These are phyloP conservation scores for Phytophthora sansomeana DNA, from an alignment of 352 stramenopile genomes.

Conservation along the genomic window DNA sequence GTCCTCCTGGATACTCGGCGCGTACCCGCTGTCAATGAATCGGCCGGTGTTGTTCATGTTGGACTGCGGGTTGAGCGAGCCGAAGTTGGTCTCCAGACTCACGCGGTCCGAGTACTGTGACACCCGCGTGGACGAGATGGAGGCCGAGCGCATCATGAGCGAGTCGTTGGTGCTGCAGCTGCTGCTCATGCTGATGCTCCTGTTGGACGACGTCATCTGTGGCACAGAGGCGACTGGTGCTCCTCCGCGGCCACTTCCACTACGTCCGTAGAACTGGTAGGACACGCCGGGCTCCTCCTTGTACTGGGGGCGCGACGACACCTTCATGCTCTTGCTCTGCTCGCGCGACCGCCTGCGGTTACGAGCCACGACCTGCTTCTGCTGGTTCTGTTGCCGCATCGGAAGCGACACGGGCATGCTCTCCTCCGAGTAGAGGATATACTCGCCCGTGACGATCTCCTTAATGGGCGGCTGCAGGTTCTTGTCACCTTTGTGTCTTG, in stretches of 20 bases:
- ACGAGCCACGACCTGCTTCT: conserved; percentile 31
- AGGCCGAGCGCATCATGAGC: conserved; percentile 56
- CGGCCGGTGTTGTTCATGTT: conserved; percentile 31
- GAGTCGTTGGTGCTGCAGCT: conserved; percentile 62
- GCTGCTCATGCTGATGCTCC: conserved; percentile 37
- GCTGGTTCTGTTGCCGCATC: conserved; percentile 25
- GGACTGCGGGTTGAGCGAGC: conserved; percentile 64
- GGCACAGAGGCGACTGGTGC: conserved; percentile 16
- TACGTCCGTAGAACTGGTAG: conserved; percentile 73
- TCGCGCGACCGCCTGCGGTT: conserved; percentile 24
- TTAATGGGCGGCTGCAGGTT: conserved; percentile 33
- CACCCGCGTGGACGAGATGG: conserved; percentile 50
- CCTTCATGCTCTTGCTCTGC: conserved; percentile 31
- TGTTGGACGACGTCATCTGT: conserved; percentile 24
- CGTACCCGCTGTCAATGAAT: conserved; percentile 56
- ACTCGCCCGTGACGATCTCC: conserved; percentile 42
- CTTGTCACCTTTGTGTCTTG: conserved; percentile 30
- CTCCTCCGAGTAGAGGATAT: conserved; percentile 46
- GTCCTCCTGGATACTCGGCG: conserved; percentile 73
- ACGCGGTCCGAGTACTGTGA: conserved; percentile 68
- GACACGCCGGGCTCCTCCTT: conserved; percentile 53
- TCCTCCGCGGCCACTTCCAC: conserved; percentile 30
- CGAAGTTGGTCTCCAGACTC: conserved; percentile 81
- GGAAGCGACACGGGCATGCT: conserved; percentile 35
- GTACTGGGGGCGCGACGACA: conserved; percentile 20